Conservation (phyloP, 1,139 yeast species). For the Kluyveromyces sp. region DNA sequence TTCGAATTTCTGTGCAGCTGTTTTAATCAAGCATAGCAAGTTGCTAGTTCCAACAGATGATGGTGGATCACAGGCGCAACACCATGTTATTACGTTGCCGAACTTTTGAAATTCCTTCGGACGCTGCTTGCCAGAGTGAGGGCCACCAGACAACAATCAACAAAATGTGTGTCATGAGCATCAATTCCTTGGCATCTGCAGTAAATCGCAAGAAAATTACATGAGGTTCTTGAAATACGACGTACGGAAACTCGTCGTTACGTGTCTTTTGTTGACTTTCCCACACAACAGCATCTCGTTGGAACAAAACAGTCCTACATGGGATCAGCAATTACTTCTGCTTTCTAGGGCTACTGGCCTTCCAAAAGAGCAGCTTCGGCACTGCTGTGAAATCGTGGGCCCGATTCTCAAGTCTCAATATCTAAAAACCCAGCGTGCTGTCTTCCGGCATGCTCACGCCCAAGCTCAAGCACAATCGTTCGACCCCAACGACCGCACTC, state of each 20-base stretch:
- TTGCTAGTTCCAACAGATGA: slow-evolving; percentile 1
- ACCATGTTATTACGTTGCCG: background rate
- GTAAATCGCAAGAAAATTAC: slow-evolving; percentile 13
- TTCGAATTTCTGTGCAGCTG: slow-evolving; percentile 12
- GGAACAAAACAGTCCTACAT: background rate
- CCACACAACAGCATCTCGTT: background rate
- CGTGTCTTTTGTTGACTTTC: slow-evolving; percentile 16
- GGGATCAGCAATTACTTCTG: background rate
- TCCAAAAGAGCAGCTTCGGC: slow-evolving; percentile 13
- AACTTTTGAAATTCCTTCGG: slow-evolving; percentile 10
- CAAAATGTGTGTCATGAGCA: slow-evolving; percentile 19
- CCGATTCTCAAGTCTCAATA: slow-evolving; percentile 12
- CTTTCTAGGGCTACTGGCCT: slow-evolving; percentile 2
- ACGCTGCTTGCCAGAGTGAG: slow-evolving; percentile 14
- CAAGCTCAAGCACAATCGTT: background rate
- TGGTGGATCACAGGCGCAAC: background rate
- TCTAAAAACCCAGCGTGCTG: slow-evolving; percentile 9
- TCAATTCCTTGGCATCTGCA: slow-evolving; percentile 20
- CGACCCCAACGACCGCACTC: background rate
- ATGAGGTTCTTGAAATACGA: slow-evolving; percentile 17
- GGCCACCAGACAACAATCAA: slow-evolving; percentile 17
- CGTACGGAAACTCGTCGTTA: slow-evolving; percentile 18
- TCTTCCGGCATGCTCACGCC: slow-evolving; percentile 6
- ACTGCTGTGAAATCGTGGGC: slow-evolving; percentile 23
- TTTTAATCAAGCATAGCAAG: slow-evolving; percentile 10